Evolutionary conservation across 2,329 filamentous ascomycete species (phyloP).

Genomic region (Zasmidium angulare): DNA sequence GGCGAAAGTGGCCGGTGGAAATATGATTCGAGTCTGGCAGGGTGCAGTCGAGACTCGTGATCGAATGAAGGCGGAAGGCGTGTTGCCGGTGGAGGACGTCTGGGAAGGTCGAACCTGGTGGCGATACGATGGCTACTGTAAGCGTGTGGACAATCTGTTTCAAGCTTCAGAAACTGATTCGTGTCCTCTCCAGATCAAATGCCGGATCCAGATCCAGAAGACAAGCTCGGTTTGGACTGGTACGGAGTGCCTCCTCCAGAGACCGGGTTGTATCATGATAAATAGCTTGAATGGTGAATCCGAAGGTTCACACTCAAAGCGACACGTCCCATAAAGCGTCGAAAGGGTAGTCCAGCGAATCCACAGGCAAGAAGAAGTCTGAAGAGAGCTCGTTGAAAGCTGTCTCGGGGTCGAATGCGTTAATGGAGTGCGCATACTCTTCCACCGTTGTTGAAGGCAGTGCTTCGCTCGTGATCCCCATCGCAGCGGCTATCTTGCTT

Average conservation of each 20-base stretch:
- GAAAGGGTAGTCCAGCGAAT: conserved; percentile 18
- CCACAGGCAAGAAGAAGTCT: conserved; percentile 11
- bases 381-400: not conserved
- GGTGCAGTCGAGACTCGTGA: conserved; percentile 27
- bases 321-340: conserved; percentile 15
- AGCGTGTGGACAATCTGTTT: not conserved
- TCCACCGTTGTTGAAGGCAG: not conserved
- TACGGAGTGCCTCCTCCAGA: conserved; percentile 30
- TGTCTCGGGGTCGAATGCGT: not conserved
- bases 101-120: conserved; percentile 38
- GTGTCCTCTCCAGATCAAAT: conserved; percentile 26
- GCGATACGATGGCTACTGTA: conserved; percentile 32
- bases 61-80: conserved; percentile 32
- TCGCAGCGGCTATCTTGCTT: conserved; percentile 32
- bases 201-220: conserved; percentile 36
- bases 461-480: conserved; percentile 3
- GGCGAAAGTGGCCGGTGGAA: conserved; percentile 39
- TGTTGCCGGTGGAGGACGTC: conserved; percentile 38
- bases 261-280: conserved; percentile 21
- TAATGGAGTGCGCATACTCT: not conserved
- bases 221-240: conserved; percentile 35
- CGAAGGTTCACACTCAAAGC: not conserved
- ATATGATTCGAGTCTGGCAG: conserved; percentile 40
- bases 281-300: not conserved
- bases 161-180: not conserved